A percentile compares a stretch with the other conserved stretches of the same genome.
Evolutionary conservation across 345 rosid genomes (phyloP).

Genomic region (Triadica sebifera): DNA sequence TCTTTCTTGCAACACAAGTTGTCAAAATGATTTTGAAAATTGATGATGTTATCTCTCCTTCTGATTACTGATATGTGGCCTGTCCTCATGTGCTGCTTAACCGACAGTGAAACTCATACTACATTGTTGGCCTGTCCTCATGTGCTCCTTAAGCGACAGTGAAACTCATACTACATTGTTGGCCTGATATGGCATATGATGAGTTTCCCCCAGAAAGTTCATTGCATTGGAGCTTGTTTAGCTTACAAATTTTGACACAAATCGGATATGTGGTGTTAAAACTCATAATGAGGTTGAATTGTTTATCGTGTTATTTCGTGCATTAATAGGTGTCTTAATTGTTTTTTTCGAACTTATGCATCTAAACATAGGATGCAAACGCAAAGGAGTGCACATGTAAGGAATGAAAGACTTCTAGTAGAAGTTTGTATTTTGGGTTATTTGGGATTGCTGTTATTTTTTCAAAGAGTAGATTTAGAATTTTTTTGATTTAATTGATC

Average conservation of each 20-base stretch:
- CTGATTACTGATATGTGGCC: constrained; percentile 48
- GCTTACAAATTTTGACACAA: constrained; percentile 19
- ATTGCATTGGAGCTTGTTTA: constrained; percentile 10
- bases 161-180: constrained; percentile 3
- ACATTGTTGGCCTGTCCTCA: not conserved
- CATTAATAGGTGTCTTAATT: not conserved
- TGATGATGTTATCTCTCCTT: constrained; percentile 88
- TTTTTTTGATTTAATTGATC: too few species aligned
- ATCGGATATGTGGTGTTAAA: constrained; percentile 1
- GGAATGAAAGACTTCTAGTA: not conserved
- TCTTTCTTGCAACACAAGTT: constrained; percentile 94
- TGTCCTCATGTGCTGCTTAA: constrained; percentile 14
- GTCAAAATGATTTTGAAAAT: constrained; percentile 97
- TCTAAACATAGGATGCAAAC: not conserved
- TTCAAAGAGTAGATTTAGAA: too few species aligned
- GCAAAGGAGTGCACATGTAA: not conserved
- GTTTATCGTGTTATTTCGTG: not conserved
- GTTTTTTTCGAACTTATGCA: not conserved
- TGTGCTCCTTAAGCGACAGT: constrained; percentile 20
- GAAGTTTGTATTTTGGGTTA: constrained; percentile 1
- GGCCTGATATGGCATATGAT: constrained; percentile 10
- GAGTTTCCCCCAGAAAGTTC: not conserved
- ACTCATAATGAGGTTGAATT: not conserved
- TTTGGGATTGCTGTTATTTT: too few species aligned
- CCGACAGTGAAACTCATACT: constrained; percentile 5